Evolutionary conservation across 306 rosid genomes (phyloP).

Genomic region (Castanospermum australe): DNA sequence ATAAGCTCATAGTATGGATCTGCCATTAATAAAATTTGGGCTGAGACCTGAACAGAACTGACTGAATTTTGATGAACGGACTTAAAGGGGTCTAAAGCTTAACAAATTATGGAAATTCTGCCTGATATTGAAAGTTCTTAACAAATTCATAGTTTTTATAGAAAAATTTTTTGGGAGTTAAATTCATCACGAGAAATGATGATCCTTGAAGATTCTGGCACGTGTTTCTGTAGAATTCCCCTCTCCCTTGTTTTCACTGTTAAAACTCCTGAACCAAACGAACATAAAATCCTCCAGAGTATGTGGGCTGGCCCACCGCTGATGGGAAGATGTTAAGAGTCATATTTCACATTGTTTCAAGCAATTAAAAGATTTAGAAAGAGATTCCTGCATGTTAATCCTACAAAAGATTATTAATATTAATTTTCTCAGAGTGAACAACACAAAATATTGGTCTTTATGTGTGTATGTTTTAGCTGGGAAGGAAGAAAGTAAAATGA

Average conservation of each 20-base stretch:
- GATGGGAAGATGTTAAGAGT: not conserved
- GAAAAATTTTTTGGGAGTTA: not conserved
- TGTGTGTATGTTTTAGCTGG: not conserved
- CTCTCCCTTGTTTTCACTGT: not conserved
- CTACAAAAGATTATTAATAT: not conserved
- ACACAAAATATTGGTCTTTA: not conserved
- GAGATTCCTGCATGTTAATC: not conserved
- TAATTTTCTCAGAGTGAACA: not conserved
- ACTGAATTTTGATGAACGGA: not conserved
- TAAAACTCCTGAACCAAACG: not conserved
- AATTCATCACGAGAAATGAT: not conserved
- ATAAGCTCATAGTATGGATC: not conserved
- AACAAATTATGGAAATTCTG: not conserved
- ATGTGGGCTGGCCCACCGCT: not conserved
- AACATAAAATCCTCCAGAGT: not conserved
- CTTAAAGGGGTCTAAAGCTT: not conserved
- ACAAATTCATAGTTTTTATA: not conserved
- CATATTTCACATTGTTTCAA: not conserved
- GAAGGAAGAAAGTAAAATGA: slow-evolving; percentile 5
- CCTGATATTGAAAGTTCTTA: not conserved
- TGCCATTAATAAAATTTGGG: not conserved
- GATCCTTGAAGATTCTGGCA: not conserved
- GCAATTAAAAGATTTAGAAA: too few relatives aligned
- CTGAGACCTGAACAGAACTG: not conserved
- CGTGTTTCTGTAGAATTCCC: too few relatives aligned